phyloP scores from a whole-genome alignment of 2,329 filamentous ascomycete species.

The Pseudocercospora macadamiae region DNA sequence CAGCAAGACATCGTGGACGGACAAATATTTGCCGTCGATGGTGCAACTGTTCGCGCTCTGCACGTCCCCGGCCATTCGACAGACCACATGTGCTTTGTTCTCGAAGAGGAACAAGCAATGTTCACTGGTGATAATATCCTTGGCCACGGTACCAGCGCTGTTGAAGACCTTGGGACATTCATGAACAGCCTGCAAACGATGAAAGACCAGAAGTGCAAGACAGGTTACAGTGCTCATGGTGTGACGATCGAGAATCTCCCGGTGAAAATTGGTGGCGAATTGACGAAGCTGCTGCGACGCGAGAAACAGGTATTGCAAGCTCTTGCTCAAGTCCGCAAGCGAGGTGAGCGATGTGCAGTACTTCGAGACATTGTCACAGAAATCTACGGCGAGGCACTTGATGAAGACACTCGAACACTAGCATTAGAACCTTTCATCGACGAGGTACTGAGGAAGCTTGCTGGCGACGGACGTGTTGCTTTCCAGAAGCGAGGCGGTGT shows the following conservation, averaged over 20 bases:
- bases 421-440: constrained; percentile 78
- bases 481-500: constrained; percentile 31
- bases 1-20: constrained; percentile 44
- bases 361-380: constrained; percentile 47
- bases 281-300: constrained; percentile 44
- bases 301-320: constrained; percentile 46
- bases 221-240: constrained; percentile 54
- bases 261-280: constrained; percentile 43
- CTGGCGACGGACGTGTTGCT: constrained; percentile 36
- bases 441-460: constrained; percentile 66
- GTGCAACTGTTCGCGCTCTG: constrained; percentile 45
- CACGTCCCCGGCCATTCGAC: constrained; percentile 38
- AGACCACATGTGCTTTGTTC: constrained; percentile 42
- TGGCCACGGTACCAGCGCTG: constrained; percentile 44
- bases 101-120: constrained; percentile 43
- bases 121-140: constrained; percentile 46
- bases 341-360: constrained; percentile 41
- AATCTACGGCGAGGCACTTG: constrained; percentile 47
- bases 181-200: constrained; percentile 43
- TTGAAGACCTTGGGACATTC: constrained; percentile 45
- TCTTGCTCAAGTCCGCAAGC: constrained; percentile 30
- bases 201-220: constrained; percentile 39
- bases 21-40: constrained; percentile 44
- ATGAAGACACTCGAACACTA: constrained; percentile 52
- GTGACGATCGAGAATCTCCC: constrained; percentile 42